Conservation (phyloP, 768 basidiomycete genomes). For the Boletus patriciae region DNA sequence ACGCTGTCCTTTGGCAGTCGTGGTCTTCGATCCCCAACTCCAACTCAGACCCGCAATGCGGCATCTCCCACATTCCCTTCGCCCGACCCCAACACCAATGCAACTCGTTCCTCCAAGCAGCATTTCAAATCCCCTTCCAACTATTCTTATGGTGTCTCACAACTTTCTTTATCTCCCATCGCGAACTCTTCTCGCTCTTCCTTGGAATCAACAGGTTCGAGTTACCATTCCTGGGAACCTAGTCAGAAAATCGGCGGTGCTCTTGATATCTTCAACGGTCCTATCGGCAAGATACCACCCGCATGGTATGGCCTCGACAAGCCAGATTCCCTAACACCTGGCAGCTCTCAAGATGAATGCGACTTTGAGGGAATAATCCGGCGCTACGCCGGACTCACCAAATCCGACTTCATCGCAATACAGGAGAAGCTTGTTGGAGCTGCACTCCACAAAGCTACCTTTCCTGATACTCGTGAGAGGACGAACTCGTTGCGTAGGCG, state of each 20-base stretch:
- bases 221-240: slow-evolving; percentile 80
- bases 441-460: slow-evolving; percentile 54
- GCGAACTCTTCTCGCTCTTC: slow-evolving; percentile 79
- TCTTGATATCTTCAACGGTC: slow-evolving; percentile 53
- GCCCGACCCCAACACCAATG: slow-evolving; percentile 38
- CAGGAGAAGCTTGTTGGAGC: slow-evolving; percentile 75
- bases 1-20: slow-evolving; percentile 42
- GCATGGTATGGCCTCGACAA: slow-evolving; percentile 69
- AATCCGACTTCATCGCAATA: slow-evolving; percentile 66
- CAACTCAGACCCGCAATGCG: slow-evolving; percentile 61
- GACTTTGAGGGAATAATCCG: slow-evolving; percentile 69
- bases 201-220: slow-evolving; percentile 77
- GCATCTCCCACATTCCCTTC: slow-evolving; percentile 45
- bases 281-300: slow-evolving; percentile 45
- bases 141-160: slow-evolving; percentile 50
- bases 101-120: slow-evolving; percentile 57
- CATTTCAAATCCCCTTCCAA: slow-evolving; percentile 47
- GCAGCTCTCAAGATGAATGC: slow-evolving; percentile 51
- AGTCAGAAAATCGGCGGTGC: slow-evolving; percentile 54
- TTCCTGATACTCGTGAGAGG: slow-evolving; percentile 59
- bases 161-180: slow-evolving; percentile 67
- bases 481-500: slow-evolving; percentile 71
- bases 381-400: slow-evolving; percentile 65
- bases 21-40: slow-evolving; percentile 60
- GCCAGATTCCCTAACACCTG: slow-evolving; percentile 47